Base-by-base conservation (phyloP, 805 yeast genomes). In the Metschnikowia drakensbergensis region DNA sequence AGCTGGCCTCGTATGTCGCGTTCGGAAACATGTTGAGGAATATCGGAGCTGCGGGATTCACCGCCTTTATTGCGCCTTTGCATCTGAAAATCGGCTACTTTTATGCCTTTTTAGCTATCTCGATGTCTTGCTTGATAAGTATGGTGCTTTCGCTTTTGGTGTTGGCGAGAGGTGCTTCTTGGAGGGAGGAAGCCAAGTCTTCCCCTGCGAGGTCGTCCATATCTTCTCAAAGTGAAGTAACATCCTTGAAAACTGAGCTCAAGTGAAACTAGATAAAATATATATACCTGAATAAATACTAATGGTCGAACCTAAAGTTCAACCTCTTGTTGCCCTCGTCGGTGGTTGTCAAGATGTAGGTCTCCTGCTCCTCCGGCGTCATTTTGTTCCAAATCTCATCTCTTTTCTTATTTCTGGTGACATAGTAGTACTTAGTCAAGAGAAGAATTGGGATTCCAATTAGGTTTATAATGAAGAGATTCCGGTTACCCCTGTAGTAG, bases 281-380 rank as follows among this genome's bases (percentile, higher is more conserved):
- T 17, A 17, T 17, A 17, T 17, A 17, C 17, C 17, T 17, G 17
- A 17, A 17, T 17, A 17, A 17, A 17, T 17, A 17, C 37, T 48
- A 68, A 45, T 68, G 67, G 37, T 54, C 66, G 47, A 70, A 70
- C 28, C 66, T 53, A 51, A 69, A 70, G 46, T 85, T 86, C 37
- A 85, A 66, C 26, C 90, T 67, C 58, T 74, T 75, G 55, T 78
- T 79, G 5, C 89, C 89, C 30, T 61, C 66, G 55, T 83, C 86
- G 0, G 56, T 67, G 1, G 85, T 74, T 10, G 59, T 68, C 10
- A 45, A 48, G 23, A 72, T 56, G 61, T 85, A 85, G 1, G 71
- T 62, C 3, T 65, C 71, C 53, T 72, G 72, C 60, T 84, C 82
- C 32, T 79, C 82, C 2, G 50, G 57, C 1, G 79, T 61, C 75